phyloP scores from a whole-genome alignment of 306 rosid species.

The Citrullus colocynthis region DNA sequence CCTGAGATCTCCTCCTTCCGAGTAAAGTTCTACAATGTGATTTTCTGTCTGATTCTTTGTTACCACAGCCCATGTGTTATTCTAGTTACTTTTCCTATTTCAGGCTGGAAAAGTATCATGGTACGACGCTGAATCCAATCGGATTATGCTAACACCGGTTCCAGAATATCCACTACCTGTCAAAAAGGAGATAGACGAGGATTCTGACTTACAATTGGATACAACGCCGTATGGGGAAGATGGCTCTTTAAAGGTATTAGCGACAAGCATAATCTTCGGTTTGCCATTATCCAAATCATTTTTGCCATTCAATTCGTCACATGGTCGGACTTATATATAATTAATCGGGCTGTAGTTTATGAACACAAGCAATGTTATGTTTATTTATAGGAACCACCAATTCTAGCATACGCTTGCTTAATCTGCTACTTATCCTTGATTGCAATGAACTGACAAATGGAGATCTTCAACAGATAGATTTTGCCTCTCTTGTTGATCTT shows the following conservation, averaged over 20 bases:
- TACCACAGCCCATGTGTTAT: slow-evolving; percentile 3
- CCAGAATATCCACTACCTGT: slow-evolving; percentile 60
- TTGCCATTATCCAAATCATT: neutral
- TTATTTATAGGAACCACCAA: neutral
- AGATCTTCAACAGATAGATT: slow-evolving; percentile 31
- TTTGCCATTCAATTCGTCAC: neutral
- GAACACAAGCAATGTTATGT: neutral
- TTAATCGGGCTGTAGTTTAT: neutral
- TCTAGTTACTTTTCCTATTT: slow-evolving; percentile 15
- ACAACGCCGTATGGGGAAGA: slow-evolving; percentile 57
- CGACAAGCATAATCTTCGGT: neutral
- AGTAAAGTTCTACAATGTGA: slow-evolving; percentile 32
- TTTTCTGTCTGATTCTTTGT: slow-evolving; percentile 1
- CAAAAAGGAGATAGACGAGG: slow-evolving; percentile 38
- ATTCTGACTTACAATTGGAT: slow-evolving; percentile 29
- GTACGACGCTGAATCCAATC: slow-evolving; percentile 39
- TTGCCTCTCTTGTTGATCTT: slow-evolving; percentile 36
- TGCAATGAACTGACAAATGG: slow-evolving; percentile 14
- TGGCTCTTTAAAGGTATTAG: slow-evolving; percentile 74
- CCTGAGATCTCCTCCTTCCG: slow-evolving; percentile 83
- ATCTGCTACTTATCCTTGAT: slow-evolving; percentile 3
- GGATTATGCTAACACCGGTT: slow-evolving; percentile 43
- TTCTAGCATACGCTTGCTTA: neutral
- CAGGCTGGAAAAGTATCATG: slow-evolving; percentile 65
- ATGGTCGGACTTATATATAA: neutral